phyloP scores from a whole-genome alignment of 2,329 filamentous ascomycete species.

The Lasiodiplodia hormozganensis region DNA sequence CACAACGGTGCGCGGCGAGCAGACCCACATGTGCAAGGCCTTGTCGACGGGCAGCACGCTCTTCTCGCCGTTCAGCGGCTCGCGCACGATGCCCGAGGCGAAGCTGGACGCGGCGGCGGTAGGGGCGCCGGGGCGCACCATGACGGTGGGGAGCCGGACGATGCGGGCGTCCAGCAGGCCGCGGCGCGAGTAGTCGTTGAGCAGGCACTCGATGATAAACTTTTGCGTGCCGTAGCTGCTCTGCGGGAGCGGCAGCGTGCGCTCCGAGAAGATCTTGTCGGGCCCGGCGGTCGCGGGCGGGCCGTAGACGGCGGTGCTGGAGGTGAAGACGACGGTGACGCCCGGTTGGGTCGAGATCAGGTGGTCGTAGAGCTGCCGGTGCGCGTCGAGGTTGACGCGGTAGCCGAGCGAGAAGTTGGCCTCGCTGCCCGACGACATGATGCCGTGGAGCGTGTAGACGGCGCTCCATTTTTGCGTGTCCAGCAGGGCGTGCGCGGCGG shows the following conservation, averaged over 20 bases:
- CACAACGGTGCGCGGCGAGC: constrained; percentile 60
- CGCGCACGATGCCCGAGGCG: constrained; percentile 67
- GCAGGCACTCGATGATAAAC: constrained; percentile 62
- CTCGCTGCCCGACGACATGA: constrained; percentile 68
- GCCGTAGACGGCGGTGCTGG: constrained; percentile 66
- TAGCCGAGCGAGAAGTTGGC: constrained; percentile 64
- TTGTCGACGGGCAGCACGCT: constrained; percentile 55
- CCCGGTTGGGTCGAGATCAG: constrained; percentile 57
- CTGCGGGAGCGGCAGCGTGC: constrained; percentile 61
- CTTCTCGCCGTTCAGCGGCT: constrained; percentile 62
- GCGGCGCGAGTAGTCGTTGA: constrained; percentile 66
- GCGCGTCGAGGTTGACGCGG: constrained; percentile 64
- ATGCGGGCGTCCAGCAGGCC: constrained; percentile 63
- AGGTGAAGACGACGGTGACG: constrained; percentile 63
- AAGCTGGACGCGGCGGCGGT: constrained; percentile 65
- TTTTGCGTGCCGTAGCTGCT: constrained; percentile 68
- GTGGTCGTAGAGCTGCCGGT: constrained; percentile 57
- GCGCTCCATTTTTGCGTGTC: constrained; percentile 29
- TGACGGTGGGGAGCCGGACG: constrained; percentile 65
- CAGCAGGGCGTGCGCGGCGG: constrained; percentile 8
- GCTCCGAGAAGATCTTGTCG: constrained; percentile 25
- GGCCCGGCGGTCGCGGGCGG: constrained; percentile 53
- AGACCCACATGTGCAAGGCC: constrained; percentile 62
- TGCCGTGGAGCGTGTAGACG: constrained; percentile 65
- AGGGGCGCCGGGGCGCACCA: constrained; percentile 63